Conservation (phyloP, 805 yeast species). For the Lachancea meyersii region DNA sequence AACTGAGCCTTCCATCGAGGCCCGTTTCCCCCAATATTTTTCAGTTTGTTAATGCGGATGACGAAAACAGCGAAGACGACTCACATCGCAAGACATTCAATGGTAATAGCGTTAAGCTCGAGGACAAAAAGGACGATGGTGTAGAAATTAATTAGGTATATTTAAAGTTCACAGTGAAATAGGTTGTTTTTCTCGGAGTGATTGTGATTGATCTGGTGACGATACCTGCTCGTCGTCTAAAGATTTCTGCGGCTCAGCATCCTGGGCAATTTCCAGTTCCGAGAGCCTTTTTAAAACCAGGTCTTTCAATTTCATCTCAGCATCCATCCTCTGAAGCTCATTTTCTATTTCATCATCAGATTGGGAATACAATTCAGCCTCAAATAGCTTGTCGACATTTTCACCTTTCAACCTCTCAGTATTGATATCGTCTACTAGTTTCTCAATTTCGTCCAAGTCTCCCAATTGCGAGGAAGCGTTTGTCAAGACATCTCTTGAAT, state of each 20-base stretch:
- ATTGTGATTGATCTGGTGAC: not conserved
- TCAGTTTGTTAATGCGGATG: constrained; percentile 25
- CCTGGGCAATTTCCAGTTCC: not conserved
- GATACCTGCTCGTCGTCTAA: not conserved
- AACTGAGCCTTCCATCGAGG: constrained; percentile 27
- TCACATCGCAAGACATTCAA: constrained; percentile 40
- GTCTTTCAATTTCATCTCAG: constrained; percentile 17
- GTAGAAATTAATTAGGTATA: constrained; percentile 18
- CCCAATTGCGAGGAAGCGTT: constrained; percentile 38
- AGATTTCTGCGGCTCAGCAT: not conserved
- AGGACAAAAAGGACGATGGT: constrained; percentile 37
- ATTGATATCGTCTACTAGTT: constrained; percentile 36
- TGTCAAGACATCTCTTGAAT: constrained; percentile 34
- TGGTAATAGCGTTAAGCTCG: constrained; percentile 49
- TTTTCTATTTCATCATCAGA: constrained; percentile 35
- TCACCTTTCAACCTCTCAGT: constrained; percentile 36
- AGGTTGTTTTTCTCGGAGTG: constrained; percentile 3
- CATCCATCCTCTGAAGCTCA: constrained; percentile 35
- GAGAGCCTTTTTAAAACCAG: constrained; percentile 1
- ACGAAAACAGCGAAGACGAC: constrained; percentile 21
- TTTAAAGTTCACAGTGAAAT: not conserved
- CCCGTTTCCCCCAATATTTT: constrained; percentile 30
- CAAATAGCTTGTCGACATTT: constrained; percentile 32
- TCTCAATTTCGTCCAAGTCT: constrained; percentile 39
- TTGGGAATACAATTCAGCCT: constrained; percentile 15